phyloP scores from a whole-genome alignment of 768 basidiomycete species.

The Fibroporia radiculosa region DNA sequence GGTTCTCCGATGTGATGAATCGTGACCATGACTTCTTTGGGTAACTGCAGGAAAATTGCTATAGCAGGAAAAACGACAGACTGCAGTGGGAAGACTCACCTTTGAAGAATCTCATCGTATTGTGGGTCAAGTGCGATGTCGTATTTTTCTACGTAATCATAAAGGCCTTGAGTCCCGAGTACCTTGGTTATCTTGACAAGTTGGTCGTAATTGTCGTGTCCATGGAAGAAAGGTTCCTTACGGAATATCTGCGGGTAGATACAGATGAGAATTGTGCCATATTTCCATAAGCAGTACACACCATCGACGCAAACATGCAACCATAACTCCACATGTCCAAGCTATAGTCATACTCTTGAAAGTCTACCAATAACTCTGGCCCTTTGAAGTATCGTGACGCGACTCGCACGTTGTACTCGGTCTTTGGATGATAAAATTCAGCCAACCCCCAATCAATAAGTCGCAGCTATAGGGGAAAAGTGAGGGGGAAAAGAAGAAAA shows the following conservation, averaged over 20 bases:
- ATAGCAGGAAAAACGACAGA: slow-evolving; percentile 6
- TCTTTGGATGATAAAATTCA: slow-evolving; percentile 97
- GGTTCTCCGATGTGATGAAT: slow-evolving; percentile 93
- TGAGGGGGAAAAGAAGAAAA: slow-evolving; percentile 2
- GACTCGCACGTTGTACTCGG: slow-evolving; percentile 96
- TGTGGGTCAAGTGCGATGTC: slow-evolving; percentile 93
- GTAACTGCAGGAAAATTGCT: slow-evolving; percentile 43
- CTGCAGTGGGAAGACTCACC: slow-evolving; percentile 33
- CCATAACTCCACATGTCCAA: slow-evolving; percentile 99
- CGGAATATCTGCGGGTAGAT: slow-evolving; percentile 74
- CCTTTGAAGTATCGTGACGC: slow-evolving; percentile 98
- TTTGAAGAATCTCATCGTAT: slow-evolving; percentile 90
- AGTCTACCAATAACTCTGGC: slow-evolving; percentile 92
- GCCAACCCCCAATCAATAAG: slow-evolving; percentile 99
- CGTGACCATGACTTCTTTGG: slow-evolving; percentile 92
- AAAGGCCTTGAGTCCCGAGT: slow-evolving; percentile 91
- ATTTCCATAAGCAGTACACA: slow-evolving; percentile 27
- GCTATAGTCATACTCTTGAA: slow-evolving; percentile 97
- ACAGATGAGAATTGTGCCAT: not conserved
- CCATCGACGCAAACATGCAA: slow-evolving; percentile 99
- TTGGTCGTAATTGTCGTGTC: slow-evolving; percentile 98
- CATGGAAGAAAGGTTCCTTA: slow-evolving; percentile 99
- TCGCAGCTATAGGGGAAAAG: slow-evolving; percentile 50
- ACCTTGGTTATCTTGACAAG: slow-evolving; percentile 98
- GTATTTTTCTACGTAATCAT: slow-evolving; percentile 90